phyloP scores from a whole-genome alignment of 2,329 filamentous ascomycete genomes.

The Catunica adiposa region DNA sequence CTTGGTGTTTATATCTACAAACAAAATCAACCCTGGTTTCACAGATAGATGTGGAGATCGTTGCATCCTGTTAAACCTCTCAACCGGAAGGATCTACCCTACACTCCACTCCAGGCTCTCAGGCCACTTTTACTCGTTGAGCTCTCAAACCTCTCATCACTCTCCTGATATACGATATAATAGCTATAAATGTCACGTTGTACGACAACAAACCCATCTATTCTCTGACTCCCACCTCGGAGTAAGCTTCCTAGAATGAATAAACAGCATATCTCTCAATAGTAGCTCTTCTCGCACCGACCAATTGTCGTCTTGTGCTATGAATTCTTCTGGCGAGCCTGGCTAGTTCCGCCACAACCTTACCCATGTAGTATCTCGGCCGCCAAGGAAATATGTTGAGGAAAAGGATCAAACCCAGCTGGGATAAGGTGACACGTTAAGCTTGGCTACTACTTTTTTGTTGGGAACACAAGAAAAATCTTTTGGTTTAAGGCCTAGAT shows the following conservation, averaged over 20 bases:
- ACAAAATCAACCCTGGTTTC: too few relatives aligned
- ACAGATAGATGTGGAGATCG: too few relatives aligned
- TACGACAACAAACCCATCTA: not conserved
- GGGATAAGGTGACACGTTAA: not conserved
- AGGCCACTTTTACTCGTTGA: not conserved
- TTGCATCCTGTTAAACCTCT: too few relatives aligned
- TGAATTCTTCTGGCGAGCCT: not conserved
- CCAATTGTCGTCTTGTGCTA: not conserved
- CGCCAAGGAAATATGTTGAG: not conserved
- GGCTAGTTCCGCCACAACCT: not conserved
- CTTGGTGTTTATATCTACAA: too few relatives aligned
- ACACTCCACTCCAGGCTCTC: too few relatives aligned
- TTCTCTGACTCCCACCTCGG: not conserved
- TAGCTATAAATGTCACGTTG: not conserved
- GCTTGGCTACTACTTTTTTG: not conserved
- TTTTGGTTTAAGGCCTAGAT: not conserved
- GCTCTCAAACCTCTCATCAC: not conserved
- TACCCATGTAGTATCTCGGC: not conserved
- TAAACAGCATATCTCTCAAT: not conserved
- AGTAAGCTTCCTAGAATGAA: not conserved
- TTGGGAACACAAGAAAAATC: conserved; percentile 1
- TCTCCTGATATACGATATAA: not conserved
- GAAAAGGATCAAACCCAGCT: not conserved
- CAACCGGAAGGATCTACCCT: too few relatives aligned
- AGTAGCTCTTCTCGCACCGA: not conserved